These are phyloP conservation scores for Cicer arietinum DNA, from an alignment of 306 rosid species.

Conservation along the genomic window DNA sequence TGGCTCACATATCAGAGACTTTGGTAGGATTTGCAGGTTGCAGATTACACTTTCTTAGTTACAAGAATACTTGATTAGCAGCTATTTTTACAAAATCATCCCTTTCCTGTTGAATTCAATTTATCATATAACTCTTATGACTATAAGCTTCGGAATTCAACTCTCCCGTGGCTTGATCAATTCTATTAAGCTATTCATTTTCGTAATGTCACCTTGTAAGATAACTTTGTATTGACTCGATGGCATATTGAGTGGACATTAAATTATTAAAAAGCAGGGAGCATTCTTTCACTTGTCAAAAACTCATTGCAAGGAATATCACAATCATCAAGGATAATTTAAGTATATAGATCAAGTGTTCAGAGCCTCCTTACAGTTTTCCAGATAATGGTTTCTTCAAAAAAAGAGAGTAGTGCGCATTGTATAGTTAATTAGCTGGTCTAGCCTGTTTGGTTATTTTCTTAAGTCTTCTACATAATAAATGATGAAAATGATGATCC, in stretches of 20 bases:
- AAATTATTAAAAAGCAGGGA: background rate
- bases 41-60: background rate
- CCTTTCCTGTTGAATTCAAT: background rate
- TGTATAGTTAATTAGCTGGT: background rate
- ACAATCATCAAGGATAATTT: background rate
- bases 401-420: background rate
- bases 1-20: background rate
- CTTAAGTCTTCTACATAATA: background rate
- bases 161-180: background rate
- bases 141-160: background rate
- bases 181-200: background rate
- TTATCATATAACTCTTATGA: background rate
- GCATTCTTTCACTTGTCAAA: slow-evolving; percentile 11
- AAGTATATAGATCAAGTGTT: too few species aligned
- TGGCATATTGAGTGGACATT: background rate
- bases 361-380: too few species aligned
- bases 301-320: background rate
- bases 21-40: background rate
- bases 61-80: background rate
- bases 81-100: background rate
- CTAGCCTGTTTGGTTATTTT: background rate
- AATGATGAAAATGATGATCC: background rate
- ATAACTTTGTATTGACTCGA: background rate
- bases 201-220: background rate
- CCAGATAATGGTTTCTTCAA: too few species aligned